Conservation (phyloP, 768 basidiomycete genomes). For the Trametes meyenii region DNA sequence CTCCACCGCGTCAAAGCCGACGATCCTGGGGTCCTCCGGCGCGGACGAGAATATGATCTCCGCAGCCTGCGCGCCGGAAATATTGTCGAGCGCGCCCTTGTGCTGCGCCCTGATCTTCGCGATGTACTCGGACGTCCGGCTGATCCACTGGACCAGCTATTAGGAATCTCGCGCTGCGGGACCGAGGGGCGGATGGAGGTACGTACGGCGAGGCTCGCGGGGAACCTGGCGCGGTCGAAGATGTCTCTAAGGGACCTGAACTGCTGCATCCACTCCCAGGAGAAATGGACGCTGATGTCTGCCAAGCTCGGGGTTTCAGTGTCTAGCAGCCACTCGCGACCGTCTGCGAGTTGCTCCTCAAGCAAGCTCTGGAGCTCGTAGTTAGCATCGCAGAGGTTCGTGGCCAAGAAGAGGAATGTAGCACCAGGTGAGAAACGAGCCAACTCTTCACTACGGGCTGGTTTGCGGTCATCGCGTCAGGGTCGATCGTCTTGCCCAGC, state of each 20-base stretch:
- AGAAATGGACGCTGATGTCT: slow-evolving; percentile 55
- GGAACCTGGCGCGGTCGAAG: slow-evolving; percentile 42
- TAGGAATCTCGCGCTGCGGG: neutral
- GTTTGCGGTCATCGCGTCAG: slow-evolving; percentile 31
- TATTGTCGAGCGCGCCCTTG: slow-evolving; percentile 29
- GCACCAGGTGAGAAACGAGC: slow-evolving; percentile 52
- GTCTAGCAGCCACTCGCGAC: slow-evolving; percentile 59
- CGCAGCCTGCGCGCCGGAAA: slow-evolving; percentile 49
- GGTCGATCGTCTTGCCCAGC: slow-evolving; percentile 21
- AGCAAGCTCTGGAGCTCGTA: slow-evolving; percentile 34
- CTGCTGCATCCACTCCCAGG: slow-evolving; percentile 45
- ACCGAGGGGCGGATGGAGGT: neutral
- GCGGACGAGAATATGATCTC: slow-evolving; percentile 41
- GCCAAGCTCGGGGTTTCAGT: slow-evolving; percentile 53
- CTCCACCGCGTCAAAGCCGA: slow-evolving; percentile 52
- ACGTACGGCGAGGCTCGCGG: slow-evolving; percentile 45
- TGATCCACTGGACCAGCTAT: slow-evolving; percentile 47
- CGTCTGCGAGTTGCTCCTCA: slow-evolving; percentile 52
- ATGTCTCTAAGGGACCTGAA: slow-evolving; percentile 39
- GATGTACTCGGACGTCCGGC: slow-evolving; percentile 42
- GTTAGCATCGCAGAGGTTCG: neutral
- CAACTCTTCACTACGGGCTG: slow-evolving; percentile 40
- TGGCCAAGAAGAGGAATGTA: slow-evolving; percentile 8
- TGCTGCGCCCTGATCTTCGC: slow-evolving; percentile 29
- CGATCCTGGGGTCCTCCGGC: slow-evolving; percentile 40